Conservation (phyloP, 2,329 filamentous ascomycete species). For the Rosellinia necatrix region DNA sequence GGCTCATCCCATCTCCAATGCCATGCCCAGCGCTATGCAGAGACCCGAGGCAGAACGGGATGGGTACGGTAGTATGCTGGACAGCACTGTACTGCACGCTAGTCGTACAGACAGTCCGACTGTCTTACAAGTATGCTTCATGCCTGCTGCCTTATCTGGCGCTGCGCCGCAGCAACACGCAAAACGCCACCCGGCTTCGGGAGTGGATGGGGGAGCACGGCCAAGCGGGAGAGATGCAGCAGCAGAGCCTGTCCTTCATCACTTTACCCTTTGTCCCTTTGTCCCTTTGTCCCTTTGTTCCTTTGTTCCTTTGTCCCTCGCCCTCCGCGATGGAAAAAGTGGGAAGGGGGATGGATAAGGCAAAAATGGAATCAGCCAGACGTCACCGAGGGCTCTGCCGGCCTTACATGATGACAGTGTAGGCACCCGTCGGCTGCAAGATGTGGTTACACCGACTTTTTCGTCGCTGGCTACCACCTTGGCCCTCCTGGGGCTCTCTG, state of each 20-base stretch:
- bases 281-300: not conserved
- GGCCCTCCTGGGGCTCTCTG: not conserved
- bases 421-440: slow-evolving; percentile 18
- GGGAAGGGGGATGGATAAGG: not conserved
- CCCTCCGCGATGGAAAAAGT: not conserved
- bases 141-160: slow-evolving; percentile 7
- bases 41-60: slow-evolving; percentile 10
- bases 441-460: slow-evolving; percentile 30
- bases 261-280: not conserved
- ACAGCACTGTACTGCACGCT: not conserved
- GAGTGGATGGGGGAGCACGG: slow-evolving; percentile 1
- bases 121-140: not conserved
- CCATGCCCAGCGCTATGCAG: too few relatives aligned
- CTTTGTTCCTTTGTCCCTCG: not conserved
- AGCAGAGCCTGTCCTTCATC: not conserved
- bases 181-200: slow-evolving; percentile 6
- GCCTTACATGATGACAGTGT: slow-evolving; percentile 3
- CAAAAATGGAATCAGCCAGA: slow-evolving; percentile 1
- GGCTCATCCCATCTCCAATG: slow-evolving; percentile 17
- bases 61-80: slow-evolving; percentile 14
- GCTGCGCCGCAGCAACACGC: slow-evolving; percentile 11
- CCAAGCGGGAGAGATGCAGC: slow-evolving; percentile 9
- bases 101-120: not conserved
- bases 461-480: slow-evolving; percentile 7
- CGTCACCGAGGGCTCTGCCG: slow-evolving; percentile 20